These are phyloP conservation scores for Oryza australiensis DNA, from an alignment of 176 grass and related monocot species.

Conservation along the genomic window DNA sequence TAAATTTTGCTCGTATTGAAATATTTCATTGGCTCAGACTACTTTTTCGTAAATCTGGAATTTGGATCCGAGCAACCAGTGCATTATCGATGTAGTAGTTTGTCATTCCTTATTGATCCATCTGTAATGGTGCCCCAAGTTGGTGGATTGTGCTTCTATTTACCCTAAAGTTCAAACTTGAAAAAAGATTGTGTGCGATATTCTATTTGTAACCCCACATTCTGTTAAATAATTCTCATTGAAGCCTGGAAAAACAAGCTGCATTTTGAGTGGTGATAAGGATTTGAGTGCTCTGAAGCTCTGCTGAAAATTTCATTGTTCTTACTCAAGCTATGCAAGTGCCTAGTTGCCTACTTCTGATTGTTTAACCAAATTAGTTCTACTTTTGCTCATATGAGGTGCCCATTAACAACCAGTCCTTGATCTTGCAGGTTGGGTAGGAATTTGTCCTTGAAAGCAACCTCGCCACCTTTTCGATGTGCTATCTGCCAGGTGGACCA, in stretches of 20 bases:
- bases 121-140: not conserved
- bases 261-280: not conserved
- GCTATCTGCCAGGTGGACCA: constrained; percentile 90
- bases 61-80: not conserved
- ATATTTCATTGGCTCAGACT: not conserved
- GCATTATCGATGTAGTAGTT: not conserved
- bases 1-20: not conserved
- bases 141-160: not conserved
- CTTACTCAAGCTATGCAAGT: not conserved
- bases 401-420: not conserved
- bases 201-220: not conserved
- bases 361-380: not conserved
- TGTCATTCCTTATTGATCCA: not conserved
- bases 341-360: not conserved
- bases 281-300: not conserved
- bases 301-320: not conserved
- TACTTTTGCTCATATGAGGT: not conserved
- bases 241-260: not conserved
- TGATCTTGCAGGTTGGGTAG: constrained; percentile 64
- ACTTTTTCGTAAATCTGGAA: not conserved
- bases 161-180: not conserved
- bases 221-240: not conserved
- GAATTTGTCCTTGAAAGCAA: constrained; percentile 61
- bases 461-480: constrained; percentile 52
- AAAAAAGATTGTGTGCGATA: not conserved